These are phyloP conservation scores for Pichia californica DNA, from an alignment of 805 yeast genomes.

Conservation along the genomic window DNA sequence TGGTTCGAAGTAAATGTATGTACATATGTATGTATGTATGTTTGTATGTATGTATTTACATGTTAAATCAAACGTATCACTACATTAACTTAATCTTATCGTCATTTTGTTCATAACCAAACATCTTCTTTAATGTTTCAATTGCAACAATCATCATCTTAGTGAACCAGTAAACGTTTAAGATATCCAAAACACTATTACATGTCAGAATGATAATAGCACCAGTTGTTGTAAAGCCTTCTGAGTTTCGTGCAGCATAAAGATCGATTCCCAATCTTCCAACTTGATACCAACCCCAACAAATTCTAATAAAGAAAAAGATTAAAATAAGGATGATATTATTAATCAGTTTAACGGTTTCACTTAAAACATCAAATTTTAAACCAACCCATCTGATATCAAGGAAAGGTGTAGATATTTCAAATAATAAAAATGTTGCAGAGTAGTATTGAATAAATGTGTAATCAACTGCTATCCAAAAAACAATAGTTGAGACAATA, in stretches of 20 bases:
- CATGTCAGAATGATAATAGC: conserved; percentile 25
- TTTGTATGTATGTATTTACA: background rate
- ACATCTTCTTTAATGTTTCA: conserved; percentile 29
- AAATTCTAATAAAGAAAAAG: conserved; percentile 31
- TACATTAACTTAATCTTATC: conserved; percentile 29
- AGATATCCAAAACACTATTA: conserved; percentile 29
- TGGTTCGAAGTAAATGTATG: too few relatives aligned
- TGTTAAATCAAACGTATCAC: background rate
- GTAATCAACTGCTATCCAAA: conserved; percentile 20
- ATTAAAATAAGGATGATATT: conserved; percentile 29
- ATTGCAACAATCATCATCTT: conserved; percentile 34
- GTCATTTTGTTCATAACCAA: conserved; percentile 17
- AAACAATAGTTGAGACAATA: conserved; percentile 29
- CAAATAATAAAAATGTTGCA: conserved; percentile 31
- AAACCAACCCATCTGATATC: conserved; percentile 33
- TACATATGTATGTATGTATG: too few relatives aligned
- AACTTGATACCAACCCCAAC: conserved; percentile 36
- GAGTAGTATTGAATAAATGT: conserved; percentile 30
- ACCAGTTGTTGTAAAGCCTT: conserved; percentile 23
- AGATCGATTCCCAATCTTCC: conserved; percentile 24
- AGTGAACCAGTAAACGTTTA: conserved; percentile 33
- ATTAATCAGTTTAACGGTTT: conserved; percentile 26
- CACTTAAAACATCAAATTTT: conserved; percentile 26
- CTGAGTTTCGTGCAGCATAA: conserved; percentile 21
- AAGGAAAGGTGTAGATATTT: conserved; percentile 32